phyloP scores from a whole-genome alignment of 768 basidiomycete genomes.

The Collybia mongolica region DNA sequence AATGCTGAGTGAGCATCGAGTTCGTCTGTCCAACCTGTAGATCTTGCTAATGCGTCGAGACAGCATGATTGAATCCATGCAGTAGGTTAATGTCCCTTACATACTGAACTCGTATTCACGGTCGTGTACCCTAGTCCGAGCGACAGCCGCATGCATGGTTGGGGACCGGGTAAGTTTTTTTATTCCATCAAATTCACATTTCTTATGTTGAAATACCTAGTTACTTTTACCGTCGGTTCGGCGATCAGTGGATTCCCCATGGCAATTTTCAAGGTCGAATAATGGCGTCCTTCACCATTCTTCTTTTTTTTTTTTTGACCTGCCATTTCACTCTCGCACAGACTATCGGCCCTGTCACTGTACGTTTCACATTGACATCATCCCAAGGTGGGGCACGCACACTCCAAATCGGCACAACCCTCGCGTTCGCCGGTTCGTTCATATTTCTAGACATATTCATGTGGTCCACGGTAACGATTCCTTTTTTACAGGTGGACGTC shows the following conservation, averaged over 20 bases:
- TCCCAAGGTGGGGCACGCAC: conserved; percentile 33
- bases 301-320: conserved; percentile 31
- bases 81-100: conserved; percentile 19
- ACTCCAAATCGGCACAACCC: conserved; percentile 32
- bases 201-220: conserved; percentile 3
- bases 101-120: not conserved
- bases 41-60: conserved; percentile 1
- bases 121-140: conserved; percentile 23
- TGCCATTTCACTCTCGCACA: not conserved
- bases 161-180: conserved; percentile 26
- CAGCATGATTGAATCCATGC: conserved; percentile 34
- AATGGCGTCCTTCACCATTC: conserved; percentile 9
- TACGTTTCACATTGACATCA: conserved; percentile 26
- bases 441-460: conserved; percentile 9
- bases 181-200: too few species aligned
- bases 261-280: conserved; percentile 31
- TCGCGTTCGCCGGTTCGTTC: conserved; percentile 31
- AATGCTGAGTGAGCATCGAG: conserved; percentile 30
- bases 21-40: not conserved
- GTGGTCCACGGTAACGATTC: not conserved
- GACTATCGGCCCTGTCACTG: conserved; percentile 29
- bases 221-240: conserved; percentile 30
- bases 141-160: conserved; percentile 30
- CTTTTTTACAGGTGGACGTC: conserved; percentile 26
- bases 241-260: conserved; percentile 27